phyloP scores from a whole-genome alignment of 148 eudicot species.

The Cornus controversa region DNA sequence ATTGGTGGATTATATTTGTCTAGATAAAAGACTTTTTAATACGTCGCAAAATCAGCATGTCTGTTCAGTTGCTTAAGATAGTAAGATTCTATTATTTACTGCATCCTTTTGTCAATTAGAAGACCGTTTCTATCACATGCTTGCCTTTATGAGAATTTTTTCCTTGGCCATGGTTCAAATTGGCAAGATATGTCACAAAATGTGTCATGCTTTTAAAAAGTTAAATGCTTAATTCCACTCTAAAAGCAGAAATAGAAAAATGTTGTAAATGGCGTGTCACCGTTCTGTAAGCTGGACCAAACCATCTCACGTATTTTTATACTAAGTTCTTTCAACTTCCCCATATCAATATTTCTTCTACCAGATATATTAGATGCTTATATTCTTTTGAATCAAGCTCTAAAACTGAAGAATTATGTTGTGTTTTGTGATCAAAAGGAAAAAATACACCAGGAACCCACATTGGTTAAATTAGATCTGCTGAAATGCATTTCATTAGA shows the following conservation, averaged over 20 bases:
- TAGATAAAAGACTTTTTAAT: neutral
- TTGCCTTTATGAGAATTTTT: no score
- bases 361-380: neutral
- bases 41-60: neutral
- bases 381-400: slow-evolving; percentile 1
- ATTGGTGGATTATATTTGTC: neutral
- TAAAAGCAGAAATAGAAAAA: no score
- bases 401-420: neutral
- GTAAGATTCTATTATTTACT: neutral
- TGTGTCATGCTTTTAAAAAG: no score
- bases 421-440: neutral
- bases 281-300: no score
- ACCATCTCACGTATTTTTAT: neutral
- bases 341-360: neutral
- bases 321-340: neutral
- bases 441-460: neutral
- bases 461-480: neutral
- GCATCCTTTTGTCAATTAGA: neutral
- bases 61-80: neutral
- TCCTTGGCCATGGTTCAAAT: no score
- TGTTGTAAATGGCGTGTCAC: no score
- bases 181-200: no score
- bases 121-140: no score
- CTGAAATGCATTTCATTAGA: neutral
- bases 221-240: no score